Base-by-base conservation (phyloP, 768 basidiomycete species). In the Scleroderma citrinum region DNA sequence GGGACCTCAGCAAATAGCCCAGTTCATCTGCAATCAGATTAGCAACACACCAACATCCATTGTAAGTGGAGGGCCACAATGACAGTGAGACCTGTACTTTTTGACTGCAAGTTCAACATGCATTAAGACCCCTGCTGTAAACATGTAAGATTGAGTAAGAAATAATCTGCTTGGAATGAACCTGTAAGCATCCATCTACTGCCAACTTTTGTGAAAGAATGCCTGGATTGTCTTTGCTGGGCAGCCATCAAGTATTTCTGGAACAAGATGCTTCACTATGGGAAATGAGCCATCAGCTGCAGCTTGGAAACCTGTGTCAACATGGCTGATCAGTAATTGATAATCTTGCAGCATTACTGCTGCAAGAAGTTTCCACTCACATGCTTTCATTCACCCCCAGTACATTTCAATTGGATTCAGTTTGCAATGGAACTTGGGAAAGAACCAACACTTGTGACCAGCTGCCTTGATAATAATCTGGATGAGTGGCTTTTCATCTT, bases 281-380 rank as follows among this genome's bases (percentile, higher is more conserved):
- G 56, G 54, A 48, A 63, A 62, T 32, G 47, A 56, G 10, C 54
- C 56, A 56, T 63, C 60, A 10, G 54, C 41, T 21, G 38, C 54
- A 32, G 49, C 48, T 10, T 56, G 53, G 48, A 60, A 62, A 31
- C 42, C 59, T 64, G 36, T 16, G 37, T n/a, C n/a, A n/a, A n/a
- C n/a, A n/a, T n/a, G n/a, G n/a, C n/a, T n/a, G n/a, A n/a, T n/a
- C n/a, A n/a, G n/a, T n/a, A n/a, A n/a, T n/a, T n/a, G n/a, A n/a
- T n/a, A n/a, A n/a, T n/a, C n/a, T n/a, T n/a, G n/a, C n/a, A n/a
- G n/a, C n/a, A n/a, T n/a, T n/a, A 30, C 19, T 31, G 14, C 34
- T 1, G 36, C n/a, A 36, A 42, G 35, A 46, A 34, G 13, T 32
- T 32, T n/a, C n/a, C 24, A 50, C 44, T 40, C 51, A 54, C 41